These are phyloP conservation scores for Musa acuminata DNA, from an alignment of 176 grass and related monocot genomes.

Conservation along the genomic window DNA sequence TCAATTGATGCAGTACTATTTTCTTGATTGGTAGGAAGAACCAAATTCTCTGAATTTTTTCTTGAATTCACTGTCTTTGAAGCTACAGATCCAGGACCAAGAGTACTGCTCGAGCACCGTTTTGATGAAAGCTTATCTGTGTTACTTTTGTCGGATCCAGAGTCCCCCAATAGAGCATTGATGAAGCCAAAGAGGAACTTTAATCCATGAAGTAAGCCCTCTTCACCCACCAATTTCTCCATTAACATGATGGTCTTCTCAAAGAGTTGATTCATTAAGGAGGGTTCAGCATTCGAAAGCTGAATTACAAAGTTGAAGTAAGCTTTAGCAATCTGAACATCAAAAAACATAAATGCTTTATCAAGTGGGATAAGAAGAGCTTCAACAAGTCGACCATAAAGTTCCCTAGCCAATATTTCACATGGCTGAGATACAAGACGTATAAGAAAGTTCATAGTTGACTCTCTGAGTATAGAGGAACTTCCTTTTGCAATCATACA, in stretches of 20 bases:
- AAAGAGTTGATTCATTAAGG: slow-evolving; percentile 52
- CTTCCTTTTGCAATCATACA: slow-evolving; percentile 29
- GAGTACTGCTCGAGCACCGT: slow-evolving; percentile 30
- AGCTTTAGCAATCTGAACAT: slow-evolving; percentile 58
- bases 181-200: slow-evolving; percentile 86
- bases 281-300: slow-evolving; percentile 52
- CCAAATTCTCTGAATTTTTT: slow-evolving; percentile 69
- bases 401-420: slow-evolving; percentile 53
- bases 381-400: slow-evolving; percentile 61
- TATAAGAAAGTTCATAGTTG: slow-evolving; percentile 59
- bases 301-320: slow-evolving; percentile 85
- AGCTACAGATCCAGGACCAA: slow-evolving; percentile 44
- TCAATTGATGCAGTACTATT: slow-evolving; percentile 39
- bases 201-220: slow-evolving; percentile 41
- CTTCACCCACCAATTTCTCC: slow-evolving; percentile 64
- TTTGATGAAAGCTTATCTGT: slow-evolving; percentile 63
- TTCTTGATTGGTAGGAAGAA: slow-evolving; percentile 51
- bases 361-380: slow-evolving; percentile 66
- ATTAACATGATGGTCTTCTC: slow-evolving; percentile 67
- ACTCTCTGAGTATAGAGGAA: slow-evolving; percentile 44
- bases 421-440: slow-evolving; percentile 45
- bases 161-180: slow-evolving; percentile 56
- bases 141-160: slow-evolving; percentile 37
- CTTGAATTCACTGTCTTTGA: slow-evolving; percentile 40
- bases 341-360: slow-evolving; percentile 65